Base-by-base conservation (phyloP, 208 protist genomes). In the Novymonas esmeraldas region DNA sequence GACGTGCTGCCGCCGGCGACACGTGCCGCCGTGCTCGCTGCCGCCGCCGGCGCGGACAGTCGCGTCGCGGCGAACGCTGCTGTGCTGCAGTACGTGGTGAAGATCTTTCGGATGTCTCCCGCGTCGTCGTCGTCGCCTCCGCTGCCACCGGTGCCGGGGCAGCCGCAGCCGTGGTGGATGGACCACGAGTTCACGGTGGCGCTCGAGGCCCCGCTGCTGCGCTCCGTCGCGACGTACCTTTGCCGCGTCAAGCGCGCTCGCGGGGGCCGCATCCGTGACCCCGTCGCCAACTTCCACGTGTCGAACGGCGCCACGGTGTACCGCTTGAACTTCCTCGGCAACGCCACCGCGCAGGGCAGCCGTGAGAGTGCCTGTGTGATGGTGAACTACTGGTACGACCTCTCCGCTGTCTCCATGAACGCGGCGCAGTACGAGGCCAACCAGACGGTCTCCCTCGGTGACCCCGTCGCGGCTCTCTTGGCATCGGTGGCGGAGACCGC, bases 301-400 rank as follows among this genome's bases (percentile, higher is more conserved):
- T 82, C 78, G 14, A 96, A 96, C 59, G 91, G 91, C n/a, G 91
- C 91, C 31, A 87, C 72, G 11, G 76, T 94, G 44, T 80, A 80
- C 51, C 76, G 84, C 28, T 60, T 96, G 28, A 96, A 96, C 58
- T 93, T 68, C 44, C 71, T 93, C 18, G 88, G 63, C 29, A 93
- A 96, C 73, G 73, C 78, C 5, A 86, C 82, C n/a, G 55, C 61
- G 14, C 56, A 83, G 60, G 84, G 88, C 26, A 89, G 83, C 50
- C 73, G 81, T 6, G 82, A 93, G 64, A 92, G 86, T 54, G 89
- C 73, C 31, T 90, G 84, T 46, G 72, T 93, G 48, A 96, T 94
- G 88, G 88, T 96, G 49, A 96, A 96, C 71, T 96, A 96, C 73
- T 79, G 79, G 62, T 96, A 96, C 74, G 72, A 89, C 46, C 29